Base-by-base conservation (phyloP, 805 yeast species). In the Barnettozyma sucrosica region DNA sequence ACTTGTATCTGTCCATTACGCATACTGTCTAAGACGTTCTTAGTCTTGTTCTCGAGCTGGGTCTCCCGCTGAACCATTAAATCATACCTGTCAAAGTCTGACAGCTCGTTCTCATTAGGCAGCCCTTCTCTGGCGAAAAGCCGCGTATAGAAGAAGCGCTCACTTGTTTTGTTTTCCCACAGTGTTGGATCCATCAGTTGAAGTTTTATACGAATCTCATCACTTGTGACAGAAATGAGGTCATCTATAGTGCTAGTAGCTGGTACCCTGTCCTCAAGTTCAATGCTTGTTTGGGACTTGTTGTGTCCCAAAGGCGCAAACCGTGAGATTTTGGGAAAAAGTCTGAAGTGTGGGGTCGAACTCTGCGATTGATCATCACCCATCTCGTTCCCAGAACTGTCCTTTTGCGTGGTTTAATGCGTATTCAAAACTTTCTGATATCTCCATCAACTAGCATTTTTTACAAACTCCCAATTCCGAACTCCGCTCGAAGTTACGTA, bases 51-150 rank as follows among this genome's bases (percentile, higher is more conserved):
- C 46, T 67, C 63, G 14, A 68, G 43, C 26, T 55, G 52, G 10
- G 61, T 61, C 41, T 69, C 74, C 43, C 57, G 50, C 36, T 60
- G 59, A 1, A 69, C 63, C 54, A 62, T 61, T n/a, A 50, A 41
- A 42, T 69, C 67, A 49, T 68, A 70, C 5, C 48, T 47, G 9
- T 57, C 60, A 45, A 69, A 70, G 50, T 69, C 74, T 23, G 55
- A 49, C 2, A 45, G 36, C 8, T 42, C 49, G 10, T 41, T 52
- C 9, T 49, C 51, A 2, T 45, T 54, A 8, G 34, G 42, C 2
- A 36, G 39, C 7, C 45, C 38, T 1, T 48, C 36, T 20, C 26
- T 39, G 6, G 38, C 58, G 32, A 53, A 54, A 26, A 61, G 40
- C 46, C 53, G 54, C 2, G 65, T 54, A 43, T 58, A 55, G 50